These are phyloP conservation scores for Amphichorda felina DNA, from an alignment of 2,329 filamentous ascomycete species.

Conservation along the genomic window DNA sequence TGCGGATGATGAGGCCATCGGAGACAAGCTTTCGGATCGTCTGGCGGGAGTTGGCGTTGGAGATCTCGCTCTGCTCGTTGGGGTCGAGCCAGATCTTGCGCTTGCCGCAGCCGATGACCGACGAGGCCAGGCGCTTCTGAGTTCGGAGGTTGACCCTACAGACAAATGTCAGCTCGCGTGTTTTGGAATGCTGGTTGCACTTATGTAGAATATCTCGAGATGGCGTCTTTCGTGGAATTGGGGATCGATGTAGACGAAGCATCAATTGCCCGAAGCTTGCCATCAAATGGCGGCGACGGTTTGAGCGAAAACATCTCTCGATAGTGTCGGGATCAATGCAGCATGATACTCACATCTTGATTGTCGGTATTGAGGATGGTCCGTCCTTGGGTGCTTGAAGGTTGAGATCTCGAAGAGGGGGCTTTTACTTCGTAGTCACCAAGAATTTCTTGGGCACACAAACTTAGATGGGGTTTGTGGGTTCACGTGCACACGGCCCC, in stretches of 20 bases:
- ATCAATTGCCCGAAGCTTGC: not conserved
- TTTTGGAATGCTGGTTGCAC: too few relatives aligned
- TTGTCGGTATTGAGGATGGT: slow-evolving; percentile 27
- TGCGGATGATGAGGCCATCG: slow-evolving; percentile 99
- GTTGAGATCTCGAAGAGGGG: slow-evolving; percentile 23
- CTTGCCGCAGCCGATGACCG: slow-evolving; percentile 98
- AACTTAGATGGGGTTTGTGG: slow-evolving; percentile 25
- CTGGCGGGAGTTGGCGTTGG: slow-evolving; percentile 99
- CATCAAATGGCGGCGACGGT: not conserved
- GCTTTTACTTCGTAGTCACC: slow-evolving; percentile 13
- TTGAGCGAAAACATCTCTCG: not conserved
- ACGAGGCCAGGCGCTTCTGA: slow-evolving; percentile 99
- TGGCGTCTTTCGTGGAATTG: too few relatives aligned
- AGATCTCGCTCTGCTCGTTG: slow-evolving; percentile 98
- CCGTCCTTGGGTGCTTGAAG: slow-evolving; percentile 23
- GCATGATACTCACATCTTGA: slow-evolving; percentile 30
- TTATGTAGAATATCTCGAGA: too few relatives aligned
- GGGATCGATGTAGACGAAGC: not conserved
- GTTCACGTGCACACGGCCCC: slow-evolving; percentile 24
- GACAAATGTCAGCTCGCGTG: not conserved
- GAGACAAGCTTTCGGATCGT: slow-evolving; percentile 98
- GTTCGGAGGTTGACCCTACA: slow-evolving; percentile 98
- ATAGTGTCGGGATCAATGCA: not conserved
- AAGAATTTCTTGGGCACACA: slow-evolving; percentile 27
- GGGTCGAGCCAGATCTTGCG: slow-evolving; percentile 99